These are phyloP conservation scores for Candida silvatica DNA, from an alignment of 805 yeast species.

Conservation along the genomic window DNA sequence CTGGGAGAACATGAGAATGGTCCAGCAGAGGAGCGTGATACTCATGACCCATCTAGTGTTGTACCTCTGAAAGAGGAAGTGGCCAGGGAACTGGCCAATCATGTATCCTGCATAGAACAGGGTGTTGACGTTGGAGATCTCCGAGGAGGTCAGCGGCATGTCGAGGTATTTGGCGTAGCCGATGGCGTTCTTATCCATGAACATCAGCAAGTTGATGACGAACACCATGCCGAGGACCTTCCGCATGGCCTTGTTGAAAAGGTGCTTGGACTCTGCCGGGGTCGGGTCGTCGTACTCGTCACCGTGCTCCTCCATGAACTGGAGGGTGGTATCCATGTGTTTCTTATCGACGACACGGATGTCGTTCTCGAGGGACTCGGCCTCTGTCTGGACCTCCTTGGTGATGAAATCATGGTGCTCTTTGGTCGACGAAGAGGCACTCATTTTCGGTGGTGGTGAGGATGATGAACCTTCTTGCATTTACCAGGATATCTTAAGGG, in stretches of 20 bases:
- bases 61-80: slow-evolving; percentile 31
- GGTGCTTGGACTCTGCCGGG: slow-evolving; percentile 31
- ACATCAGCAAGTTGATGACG: slow-evolving; percentile 31
- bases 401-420: too few relatives aligned
- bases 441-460: too few relatives aligned
- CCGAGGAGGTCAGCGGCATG: slow-evolving; percentile 27
- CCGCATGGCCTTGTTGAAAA: slow-evolving; percentile 30
- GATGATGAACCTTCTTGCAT: too few relatives aligned
- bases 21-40: slow-evolving; percentile 24
- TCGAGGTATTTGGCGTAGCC: slow-evolving; percentile 41
- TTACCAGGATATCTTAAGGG: too few relatives aligned
- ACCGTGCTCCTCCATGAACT: slow-evolving; percentile 6
- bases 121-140: slow-evolving; percentile 38
- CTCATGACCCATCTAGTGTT: slow-evolving; percentile 23
- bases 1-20: slow-evolving; percentile 19
- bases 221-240: slow-evolving; percentile 28
- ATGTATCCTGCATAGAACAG: slow-evolving; percentile 40
- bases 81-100: slow-evolving; percentile 36
- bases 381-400: not conserved
- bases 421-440: too few relatives aligned
- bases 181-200: slow-evolving; percentile 43
- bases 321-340: slow-evolving; percentile 9
- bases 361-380: not conserved
- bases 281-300: slow-evolving; percentile 28
- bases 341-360: slow-evolving; percentile 2